Evolutionary conservation across 441 rosid species (phyloP).

Genomic region (Gossypium davidsonii): DNA sequence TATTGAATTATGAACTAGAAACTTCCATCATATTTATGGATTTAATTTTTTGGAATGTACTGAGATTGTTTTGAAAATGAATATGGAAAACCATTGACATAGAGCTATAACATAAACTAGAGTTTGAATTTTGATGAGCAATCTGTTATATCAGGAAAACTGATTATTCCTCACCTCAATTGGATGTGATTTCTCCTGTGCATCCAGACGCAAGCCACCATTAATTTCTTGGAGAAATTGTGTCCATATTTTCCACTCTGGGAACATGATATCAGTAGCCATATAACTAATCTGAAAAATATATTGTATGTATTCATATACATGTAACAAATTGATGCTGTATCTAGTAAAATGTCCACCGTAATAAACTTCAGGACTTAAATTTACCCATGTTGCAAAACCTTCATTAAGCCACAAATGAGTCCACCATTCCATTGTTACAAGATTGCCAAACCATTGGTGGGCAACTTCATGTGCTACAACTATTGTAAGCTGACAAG

Average conservation of each 20-base stretch:
- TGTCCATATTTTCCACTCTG: conserved; percentile 97
- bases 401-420: conserved; percentile 98
- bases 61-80: background rate
- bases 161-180: conserved; percentile 59
- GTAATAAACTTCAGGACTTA: conserved; percentile 11
- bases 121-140: background rate
- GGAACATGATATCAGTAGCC: conserved; percentile 82
- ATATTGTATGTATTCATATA: background rate
- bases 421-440: conserved; percentile 99
- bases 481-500: conserved; percentile 61
- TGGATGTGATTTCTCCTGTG: conserved; percentile 91
- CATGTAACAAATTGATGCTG: background rate
- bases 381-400: conserved; percentile 91
- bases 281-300: conserved; percentile 73
- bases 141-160: background rate
- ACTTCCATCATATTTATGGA: background rate
- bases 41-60: background rate
- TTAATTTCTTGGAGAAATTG: conserved; percentile 87
- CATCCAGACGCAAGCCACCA: conserved; percentile 75
- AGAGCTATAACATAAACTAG: background rate
- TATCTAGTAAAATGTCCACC: background rate
- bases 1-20: background rate
- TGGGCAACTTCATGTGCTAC: conserved; percentile 97
- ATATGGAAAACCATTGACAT: background rate
- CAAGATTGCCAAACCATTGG: conserved; percentile 99